phyloP scores from a whole-genome alignment of 2,329 filamentous ascomycete species.

The Sarocladium strictum region DNA sequence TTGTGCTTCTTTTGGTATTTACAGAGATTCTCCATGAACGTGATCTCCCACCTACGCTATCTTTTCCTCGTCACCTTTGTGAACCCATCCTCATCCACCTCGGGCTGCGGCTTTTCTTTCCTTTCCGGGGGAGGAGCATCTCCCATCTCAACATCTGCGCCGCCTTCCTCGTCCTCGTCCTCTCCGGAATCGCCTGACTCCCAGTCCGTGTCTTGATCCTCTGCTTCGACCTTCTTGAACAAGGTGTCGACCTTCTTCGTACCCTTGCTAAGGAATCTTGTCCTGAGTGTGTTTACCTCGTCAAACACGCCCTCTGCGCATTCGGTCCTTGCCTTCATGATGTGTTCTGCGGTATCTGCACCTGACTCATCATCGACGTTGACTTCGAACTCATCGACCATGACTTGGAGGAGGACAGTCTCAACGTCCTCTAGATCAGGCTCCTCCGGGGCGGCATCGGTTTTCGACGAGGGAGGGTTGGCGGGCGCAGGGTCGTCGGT shows the following conservation, averaged over 20 bases:
- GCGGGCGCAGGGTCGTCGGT: conserved; percentile 27
- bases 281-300: conserved; percentile 58
- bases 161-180: conserved; percentile 46
- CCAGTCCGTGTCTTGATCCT: conserved; percentile 55
- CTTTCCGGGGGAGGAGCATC: conserved; percentile 58
- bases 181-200: conserved; percentile 55
- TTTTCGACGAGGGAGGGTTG: conserved; percentile 18
- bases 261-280: conserved; percentile 55
- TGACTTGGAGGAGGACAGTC: conserved; percentile 77
- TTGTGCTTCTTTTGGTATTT: conserved; percentile 2
- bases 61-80: conserved; percentile 69
- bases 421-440: conserved; percentile 77
- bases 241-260: conserved; percentile 49
- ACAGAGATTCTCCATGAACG: neutral
- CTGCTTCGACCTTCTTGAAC: conserved; percentile 49
- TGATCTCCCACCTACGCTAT: conserved; percentile 21
- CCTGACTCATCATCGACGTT: conserved; percentile 86
- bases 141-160: conserved; percentile 59
- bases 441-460: conserved; percentile 26
- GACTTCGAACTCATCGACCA: conserved; percentile 94
- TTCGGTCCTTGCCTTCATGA: conserved; percentile 62
- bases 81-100: conserved; percentile 78
- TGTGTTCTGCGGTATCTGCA: conserved; percentile 64
- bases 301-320: conserved; percentile 59
- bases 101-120: conserved; percentile 60